Conservation (phyloP, 306 rosid species). For the Carpinus fangiana region DNA sequence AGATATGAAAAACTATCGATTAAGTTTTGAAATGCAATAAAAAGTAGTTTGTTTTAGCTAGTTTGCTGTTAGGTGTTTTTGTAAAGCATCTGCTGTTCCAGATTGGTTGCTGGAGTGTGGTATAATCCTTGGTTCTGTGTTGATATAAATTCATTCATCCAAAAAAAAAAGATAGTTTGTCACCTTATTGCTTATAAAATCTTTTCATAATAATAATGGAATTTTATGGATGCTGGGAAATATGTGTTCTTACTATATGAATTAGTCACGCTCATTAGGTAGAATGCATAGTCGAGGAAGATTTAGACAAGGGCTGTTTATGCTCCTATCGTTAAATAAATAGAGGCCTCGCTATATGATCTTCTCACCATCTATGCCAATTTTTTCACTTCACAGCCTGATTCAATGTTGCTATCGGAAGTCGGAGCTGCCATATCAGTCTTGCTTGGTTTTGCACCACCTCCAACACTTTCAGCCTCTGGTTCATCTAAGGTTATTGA, state of each 20-base stretch:
- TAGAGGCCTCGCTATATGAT: background rate
- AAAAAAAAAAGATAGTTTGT: background rate
- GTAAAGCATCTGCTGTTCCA: no score
- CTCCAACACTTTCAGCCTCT: slow-evolving; percentile 62
- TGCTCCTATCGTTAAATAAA: background rate
- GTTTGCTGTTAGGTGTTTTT: no score
- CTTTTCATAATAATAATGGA: background rate
- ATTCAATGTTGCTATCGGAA: slow-evolving; percentile 59
- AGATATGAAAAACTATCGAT: background rate
- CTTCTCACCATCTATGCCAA: slow-evolving; percentile 7
- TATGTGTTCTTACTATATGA: background rate
- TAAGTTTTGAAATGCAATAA: background rate
- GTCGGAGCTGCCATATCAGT: slow-evolving; percentile 78
- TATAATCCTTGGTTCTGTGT: no score
- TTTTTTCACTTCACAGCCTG: slow-evolving; percentile 48
- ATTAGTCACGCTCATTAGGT: background rate
- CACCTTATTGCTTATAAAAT: background rate
- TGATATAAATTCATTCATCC: no score
- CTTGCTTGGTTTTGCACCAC: slow-evolving; percentile 89
- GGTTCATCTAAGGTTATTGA: slow-evolving; percentile 79
- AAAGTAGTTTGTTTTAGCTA: background rate
- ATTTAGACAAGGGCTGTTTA: background rate
- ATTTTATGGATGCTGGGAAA: background rate
- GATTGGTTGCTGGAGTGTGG: no score
- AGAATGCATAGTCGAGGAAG: background rate